These are phyloP conservation scores for Fusarium camptoceras DNA, from an alignment of 2,329 filamentous ascomycete species.

Conservation along the genomic window DNA sequence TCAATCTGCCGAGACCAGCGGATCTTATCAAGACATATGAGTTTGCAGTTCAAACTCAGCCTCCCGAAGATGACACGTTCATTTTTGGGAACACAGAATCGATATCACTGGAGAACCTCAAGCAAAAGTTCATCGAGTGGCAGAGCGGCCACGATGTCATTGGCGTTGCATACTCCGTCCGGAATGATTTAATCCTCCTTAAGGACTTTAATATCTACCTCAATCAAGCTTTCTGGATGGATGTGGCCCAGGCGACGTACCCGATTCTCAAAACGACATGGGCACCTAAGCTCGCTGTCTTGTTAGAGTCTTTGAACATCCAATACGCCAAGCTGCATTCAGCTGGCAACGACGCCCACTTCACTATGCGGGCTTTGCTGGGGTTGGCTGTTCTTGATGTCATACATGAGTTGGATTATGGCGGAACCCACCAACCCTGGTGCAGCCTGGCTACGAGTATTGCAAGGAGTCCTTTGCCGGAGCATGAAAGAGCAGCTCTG, in stretches of 20 bases:
- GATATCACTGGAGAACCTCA: not conserved
- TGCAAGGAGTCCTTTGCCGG: conserved; percentile 5
- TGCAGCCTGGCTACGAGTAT: conserved; percentile 10
- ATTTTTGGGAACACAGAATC: conserved; percentile 13
- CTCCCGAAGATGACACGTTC: conserved; percentile 3
- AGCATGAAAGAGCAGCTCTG: not conserved
- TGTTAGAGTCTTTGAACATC: conserved; percentile 8
- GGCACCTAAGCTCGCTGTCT: not conserved
- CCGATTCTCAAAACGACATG: not conserved
- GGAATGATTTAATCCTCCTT: not conserved
- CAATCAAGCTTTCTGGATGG: not conserved
- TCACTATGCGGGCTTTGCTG: conserved; percentile 49
- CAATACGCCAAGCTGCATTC: conserved; percentile 15
- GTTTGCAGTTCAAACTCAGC: conserved; percentile 2
- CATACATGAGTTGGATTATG: not conserved
- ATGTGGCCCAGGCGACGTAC: conserved; percentile 10
- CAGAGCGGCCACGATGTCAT: not conserved
- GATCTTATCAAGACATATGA: conserved; percentile 14
- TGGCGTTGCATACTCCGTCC: conserved; percentile 4
- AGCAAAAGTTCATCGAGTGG: conserved; percentile 1
- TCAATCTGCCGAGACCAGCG: not conserved
- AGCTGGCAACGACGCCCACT: conserved; percentile 52
- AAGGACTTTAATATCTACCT: conserved; percentile 2
- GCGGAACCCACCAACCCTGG: conserved; percentile 10
- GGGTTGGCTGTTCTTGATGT: conserved; percentile 56